Conservation (phyloP, 495 filamentous ascomycete genomes). For the Penicillium cataractarum region DNA sequence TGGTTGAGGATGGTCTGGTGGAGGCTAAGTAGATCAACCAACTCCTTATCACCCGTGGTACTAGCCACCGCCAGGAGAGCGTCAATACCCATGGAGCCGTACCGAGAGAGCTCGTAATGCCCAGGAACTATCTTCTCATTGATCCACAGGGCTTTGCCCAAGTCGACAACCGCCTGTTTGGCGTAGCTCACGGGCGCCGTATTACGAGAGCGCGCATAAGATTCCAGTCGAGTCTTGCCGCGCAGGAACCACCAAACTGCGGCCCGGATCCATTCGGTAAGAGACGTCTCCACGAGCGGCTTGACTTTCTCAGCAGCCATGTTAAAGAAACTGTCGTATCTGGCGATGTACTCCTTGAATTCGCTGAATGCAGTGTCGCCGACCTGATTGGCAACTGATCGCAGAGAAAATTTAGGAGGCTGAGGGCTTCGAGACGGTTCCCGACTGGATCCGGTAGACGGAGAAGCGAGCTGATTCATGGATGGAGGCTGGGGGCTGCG, state of each 20-base stretch:
- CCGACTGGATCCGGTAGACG: slow-evolving; percentile 24
- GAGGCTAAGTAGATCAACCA: slow-evolving; percentile 53
- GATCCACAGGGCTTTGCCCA: slow-evolving; percentile 86
- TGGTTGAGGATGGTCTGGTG: slow-evolving; percentile 61
- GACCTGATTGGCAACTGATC: slow-evolving; percentile 44
- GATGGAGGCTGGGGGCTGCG: slow-evolving; percentile 7
- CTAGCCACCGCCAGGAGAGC: slow-evolving; percentile 46
- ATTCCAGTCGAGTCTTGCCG: slow-evolving; percentile 73
- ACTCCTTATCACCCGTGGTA: slow-evolving; percentile 50
- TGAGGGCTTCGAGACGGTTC: slow-evolving; percentile 33
- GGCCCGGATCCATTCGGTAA: slow-evolving; percentile 68
- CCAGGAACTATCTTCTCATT: slow-evolving; percentile 62
- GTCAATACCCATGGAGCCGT: slow-evolving; percentile 50
- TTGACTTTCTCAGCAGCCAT: slow-evolving; percentile 72
- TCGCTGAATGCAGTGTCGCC: slow-evolving; percentile 67
- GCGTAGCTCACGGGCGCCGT: slow-evolving; percentile 29
- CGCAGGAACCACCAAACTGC: slow-evolving; percentile 87
- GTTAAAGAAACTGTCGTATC: slow-evolving; percentile 68
- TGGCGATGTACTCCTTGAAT: slow-evolving; percentile 67
- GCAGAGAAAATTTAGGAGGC: slow-evolving; percentile 45
- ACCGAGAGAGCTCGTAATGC: slow-evolving; percentile 54
- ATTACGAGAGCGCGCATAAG: slow-evolving; percentile 64
- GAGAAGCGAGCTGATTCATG: slow-evolving; percentile 19
- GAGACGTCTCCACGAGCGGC: slow-evolving; percentile 59
- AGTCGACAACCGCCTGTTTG: slow-evolving; percentile 73